Evolutionary conservation across 192 early-diverging fungal species (phyloP), one percentile per base, ranked within the genome.

Genomic region (Linderina pennispora): DNA sequence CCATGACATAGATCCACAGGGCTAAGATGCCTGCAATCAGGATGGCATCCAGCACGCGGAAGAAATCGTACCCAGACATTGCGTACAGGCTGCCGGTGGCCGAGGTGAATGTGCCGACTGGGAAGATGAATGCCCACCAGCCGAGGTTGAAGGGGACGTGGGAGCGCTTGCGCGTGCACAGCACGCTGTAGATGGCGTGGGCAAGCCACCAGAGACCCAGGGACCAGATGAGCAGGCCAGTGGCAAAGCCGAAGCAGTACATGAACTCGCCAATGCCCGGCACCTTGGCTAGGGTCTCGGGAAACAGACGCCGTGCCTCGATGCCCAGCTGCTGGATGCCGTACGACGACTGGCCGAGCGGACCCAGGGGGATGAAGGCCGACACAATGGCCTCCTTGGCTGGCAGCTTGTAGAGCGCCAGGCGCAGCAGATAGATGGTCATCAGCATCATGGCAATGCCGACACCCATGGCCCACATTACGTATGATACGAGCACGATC

Each of bases 91-190:
- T 17, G 17, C 36, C 51, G 28, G 48, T 63, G 48, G 49, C 56
- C 0, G 55, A 42, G 4, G 62, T 43, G 44, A 64, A 66, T 3
- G 66, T 68, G 23, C 76, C 69, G 1, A 74, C 14, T 0, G 78
- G 78, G 53, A 80, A 80, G 16, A 69, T 78, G 3, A 76, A 58
- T 10, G 76, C 76, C 78, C 78, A 80, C 65, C 74, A 80, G 5
- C 78, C 77, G 33, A 78, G 59, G 46, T 76, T 74, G 35, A 80
- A 80, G 1, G 69, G 62, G 8, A 80, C 44, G 1, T 21, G 28
- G 13, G 54, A 52, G 16, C 49, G 51, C 6, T 57, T 31, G 17
- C 55, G 50, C 1, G 59, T 62, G 37, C 47, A 50, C 3, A 50
- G 10, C 7, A 78, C 54, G 0, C 74, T 56, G 41, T 64, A 60